Evolutionary conservation across 768 basidiomycete species (phyloP), one percentile per base, ranked within the genome.

Genomic region (Russula foetens): DNA sequence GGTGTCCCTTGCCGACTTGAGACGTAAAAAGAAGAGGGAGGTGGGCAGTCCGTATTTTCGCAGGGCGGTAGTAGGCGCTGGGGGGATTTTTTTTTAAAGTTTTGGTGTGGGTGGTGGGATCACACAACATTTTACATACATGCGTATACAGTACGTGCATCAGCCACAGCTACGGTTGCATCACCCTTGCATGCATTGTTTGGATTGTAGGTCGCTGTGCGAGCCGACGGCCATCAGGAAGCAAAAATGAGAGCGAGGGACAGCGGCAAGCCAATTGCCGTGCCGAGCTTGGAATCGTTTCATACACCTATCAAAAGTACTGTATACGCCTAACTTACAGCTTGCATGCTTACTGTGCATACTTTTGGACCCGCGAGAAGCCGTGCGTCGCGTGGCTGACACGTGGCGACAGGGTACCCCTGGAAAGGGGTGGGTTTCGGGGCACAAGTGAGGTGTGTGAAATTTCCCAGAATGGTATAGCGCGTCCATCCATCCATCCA

Each of bases 191-290:
- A n/a, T n/a, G n/a, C 9, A 35, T 9, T 35, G 9, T 35, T n/a
- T 33, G 24, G 19, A 38, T 9, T 3, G 19, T 45, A 43, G 21
- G 43, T 38, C n/a, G 47, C 39, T 23, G n/a, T 38, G 45, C 33
- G 14, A 38, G 51, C 45, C 21, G 46, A 58, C 53, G 59, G 59
- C 47, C 23, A 60, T 56, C 59, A 56, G 39, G 47, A 60, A 56
- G 48, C 26, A 38, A 54, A 56, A 49, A 41, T 3, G 17, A 56
- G 33, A 56, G 45, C 4, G 19, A 24, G 29, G 19, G 53, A 49
- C 31, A 55, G 46, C 39, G 59, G 53, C 39, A 39, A 55, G 38
- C 29, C 53, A 33, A 29, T 58, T 31, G 31, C 57, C 57, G 50
- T 49, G n/a, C n/a, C n/a, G n/a, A n/a, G n/a, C n/a, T n/a, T n/a